These are phyloP conservation scores for Beauveria sp. DNA, from an alignment of 2,329 filamentous ascomycete species.

Conservation along the genomic window DNA sequence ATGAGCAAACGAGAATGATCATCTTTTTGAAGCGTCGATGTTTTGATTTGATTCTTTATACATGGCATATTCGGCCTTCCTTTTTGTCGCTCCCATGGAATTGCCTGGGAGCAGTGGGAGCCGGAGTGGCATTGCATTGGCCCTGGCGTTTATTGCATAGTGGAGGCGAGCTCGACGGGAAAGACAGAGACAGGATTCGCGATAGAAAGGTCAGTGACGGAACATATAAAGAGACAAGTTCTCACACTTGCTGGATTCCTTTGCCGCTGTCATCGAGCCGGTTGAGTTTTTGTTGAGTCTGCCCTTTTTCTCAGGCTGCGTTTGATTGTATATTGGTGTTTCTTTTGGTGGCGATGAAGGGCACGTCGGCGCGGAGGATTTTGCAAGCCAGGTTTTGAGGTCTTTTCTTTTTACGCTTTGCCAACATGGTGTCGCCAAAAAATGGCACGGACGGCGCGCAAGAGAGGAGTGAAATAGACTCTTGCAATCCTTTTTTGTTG, in stretches of 20 bases:
- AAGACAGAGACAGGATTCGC: background rate
- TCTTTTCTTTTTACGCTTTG: background rate
- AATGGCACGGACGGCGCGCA: background rate
- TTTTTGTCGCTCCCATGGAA: background rate
- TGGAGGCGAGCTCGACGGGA: background rate
- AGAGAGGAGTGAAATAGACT: background rate
- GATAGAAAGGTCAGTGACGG: background rate
- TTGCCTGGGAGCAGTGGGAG: background rate
- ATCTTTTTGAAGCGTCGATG: constrained; percentile 9
- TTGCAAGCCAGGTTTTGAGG: background rate
- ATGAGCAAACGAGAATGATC: background rate
- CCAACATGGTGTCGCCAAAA: background rate
- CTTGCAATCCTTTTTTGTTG: background rate
- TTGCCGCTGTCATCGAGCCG: background rate
- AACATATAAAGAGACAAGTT: background rate
- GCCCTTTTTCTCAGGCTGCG: background rate
- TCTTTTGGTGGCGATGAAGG: background rate
- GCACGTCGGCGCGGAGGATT: background rate
- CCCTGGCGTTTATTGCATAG: constrained; percentile 5
- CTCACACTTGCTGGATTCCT: background rate
- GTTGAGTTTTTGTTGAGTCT: background rate
- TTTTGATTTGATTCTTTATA: constrained; percentile 12
- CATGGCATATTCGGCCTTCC: background rate
- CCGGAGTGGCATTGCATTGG: constrained; percentile 5
- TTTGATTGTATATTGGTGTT: background rate